Percentiles rank a stretch among this genome's conserved stretches.
These are phyloP conservation scores for Thalassiosira livingstoniorum DNA, from an alignment of 352 stramenopile genomes.

Conservation along the genomic window DNA sequence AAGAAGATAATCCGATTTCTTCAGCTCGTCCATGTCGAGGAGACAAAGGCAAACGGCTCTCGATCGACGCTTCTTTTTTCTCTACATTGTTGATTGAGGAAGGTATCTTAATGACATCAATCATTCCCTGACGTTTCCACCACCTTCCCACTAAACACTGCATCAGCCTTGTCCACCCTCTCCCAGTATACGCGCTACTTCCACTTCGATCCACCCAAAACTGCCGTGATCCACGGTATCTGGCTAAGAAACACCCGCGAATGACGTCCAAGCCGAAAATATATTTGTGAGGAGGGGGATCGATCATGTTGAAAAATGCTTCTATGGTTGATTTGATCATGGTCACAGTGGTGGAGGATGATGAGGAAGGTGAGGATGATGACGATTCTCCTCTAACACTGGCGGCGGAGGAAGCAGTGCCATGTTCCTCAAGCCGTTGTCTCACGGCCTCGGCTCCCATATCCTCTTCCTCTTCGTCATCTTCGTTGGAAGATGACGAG, in stretches of 20 bases:
- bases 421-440: slow-evolving; percentile 49
- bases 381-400: no score
- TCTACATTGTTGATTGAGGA: slow-evolving; percentile 10
- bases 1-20: neutral
- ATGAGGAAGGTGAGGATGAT: no score
- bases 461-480: slow-evolving; percentile 24
- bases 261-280: slow-evolving; percentile 85
- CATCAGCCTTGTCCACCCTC: no score
- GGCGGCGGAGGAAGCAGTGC: slow-evolving; percentile 19
- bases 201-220: slow-evolving; percentile 73
- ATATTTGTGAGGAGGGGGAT: slow-evolving; percentile 78
- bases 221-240: slow-evolving; percentile 76
- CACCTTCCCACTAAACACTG: neutral
- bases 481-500: neutral
- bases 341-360: slow-evolving; percentile 16
- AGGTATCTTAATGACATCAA: slow-evolving; percentile 82
- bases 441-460: slow-evolving; percentile 43
- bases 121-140: slow-evolving; percentile 62
- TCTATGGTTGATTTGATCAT: slow-evolving; percentile 36
- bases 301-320: slow-evolving; percentile 66
- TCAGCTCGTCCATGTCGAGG: slow-evolving; percentile 31
- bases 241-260: slow-evolving; percentile 73
- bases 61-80: slow-evolving; percentile 4
- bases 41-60: slow-evolving; percentile 43
- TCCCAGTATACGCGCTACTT: no score